Evolutionary conservation across 2,329 filamentous ascomycete genomes (phyloP).

Genomic region (Ustilaginoidea virens): DNA sequence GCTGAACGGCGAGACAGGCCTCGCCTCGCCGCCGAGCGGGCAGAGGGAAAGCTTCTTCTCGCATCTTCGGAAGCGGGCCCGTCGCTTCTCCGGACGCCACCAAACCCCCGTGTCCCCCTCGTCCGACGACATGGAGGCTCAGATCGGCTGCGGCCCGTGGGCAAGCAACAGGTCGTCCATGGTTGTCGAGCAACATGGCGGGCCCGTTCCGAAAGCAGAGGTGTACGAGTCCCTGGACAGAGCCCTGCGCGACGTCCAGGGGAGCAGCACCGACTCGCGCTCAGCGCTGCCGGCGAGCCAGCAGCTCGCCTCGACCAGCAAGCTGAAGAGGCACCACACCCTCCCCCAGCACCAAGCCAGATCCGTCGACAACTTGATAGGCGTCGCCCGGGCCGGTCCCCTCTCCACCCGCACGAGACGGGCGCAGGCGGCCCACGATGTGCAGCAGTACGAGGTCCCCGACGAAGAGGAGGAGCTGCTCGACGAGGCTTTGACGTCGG

Average conservation of each 20-base stretch:
- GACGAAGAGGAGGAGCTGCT: conserved; percentile 94
- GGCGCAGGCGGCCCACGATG: conserved; percentile 56
- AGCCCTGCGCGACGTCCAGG: conserved; percentile 38
- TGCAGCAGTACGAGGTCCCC: conserved; percentile 80
- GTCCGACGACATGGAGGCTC: conserved; percentile 82
- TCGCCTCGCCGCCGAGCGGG: conserved; percentile 60
- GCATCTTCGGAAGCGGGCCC: conserved; percentile 82
- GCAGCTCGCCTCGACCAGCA: conserved; percentile 29
- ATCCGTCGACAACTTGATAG: conserved; percentile 47
- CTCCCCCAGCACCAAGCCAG: conserved; percentile 46
- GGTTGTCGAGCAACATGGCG: conserved; percentile 47
- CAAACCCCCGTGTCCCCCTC: conserved; percentile 65
- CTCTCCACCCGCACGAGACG: conserved; percentile 69
- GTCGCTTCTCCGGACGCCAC: conserved; percentile 82
- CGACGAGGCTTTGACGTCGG: conserved; percentile 72
- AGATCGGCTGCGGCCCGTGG: conserved; percentile 83
- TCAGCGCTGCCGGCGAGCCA: conserved; percentile 38
- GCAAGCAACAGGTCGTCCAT: conserved; percentile 73
- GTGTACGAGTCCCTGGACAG: conserved; percentile 46
- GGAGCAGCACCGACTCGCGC: conserved; percentile 31
- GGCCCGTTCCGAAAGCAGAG: conserved; percentile 34
- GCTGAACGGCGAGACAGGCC: conserved; percentile 63
- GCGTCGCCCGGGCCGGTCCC: conserved; percentile 41
- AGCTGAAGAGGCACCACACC: conserved; percentile 50
- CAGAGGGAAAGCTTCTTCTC: conserved; percentile 98